Conservation (phyloP, 441 rosid species). For the Melianthus villosus region DNA sequence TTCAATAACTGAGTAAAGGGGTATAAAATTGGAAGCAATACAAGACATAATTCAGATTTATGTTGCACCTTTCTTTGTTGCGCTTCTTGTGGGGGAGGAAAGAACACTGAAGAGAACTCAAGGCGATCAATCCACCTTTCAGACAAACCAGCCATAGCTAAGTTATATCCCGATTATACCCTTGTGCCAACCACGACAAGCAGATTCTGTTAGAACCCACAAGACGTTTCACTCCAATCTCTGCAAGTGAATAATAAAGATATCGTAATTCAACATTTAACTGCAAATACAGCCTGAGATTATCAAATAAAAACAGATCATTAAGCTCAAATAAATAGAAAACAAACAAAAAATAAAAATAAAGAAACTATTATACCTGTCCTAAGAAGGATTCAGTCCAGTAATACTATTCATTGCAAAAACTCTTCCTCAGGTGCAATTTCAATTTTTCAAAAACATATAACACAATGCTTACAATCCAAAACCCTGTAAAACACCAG, state of each 20-base stretch:
- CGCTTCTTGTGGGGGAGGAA: constrained; percentile 75
- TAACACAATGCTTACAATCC: background rate
- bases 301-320: constrained; percentile 2
- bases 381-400: constrained; percentile 1
- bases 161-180: constrained; percentile 5
- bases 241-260: constrained; percentile 47
- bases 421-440: constrained; percentile 4
- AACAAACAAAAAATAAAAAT: background rate
- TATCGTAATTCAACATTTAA: constrained; percentile 39
- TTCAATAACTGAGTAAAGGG: background rate
- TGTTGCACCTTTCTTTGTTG: constrained; percentile 58
- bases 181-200: constrained; percentile 6
- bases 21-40: background rate
- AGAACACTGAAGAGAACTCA: constrained; percentile 68
- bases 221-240: constrained; percentile 8
- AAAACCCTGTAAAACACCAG: background rate
- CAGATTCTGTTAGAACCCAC: background rate
- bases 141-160: constrained; percentile 46
- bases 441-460: constrained; percentile 8
- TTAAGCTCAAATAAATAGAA: constrained; percentile 1
- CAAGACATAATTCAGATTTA: background rate
- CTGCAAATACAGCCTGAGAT: constrained; percentile 4
- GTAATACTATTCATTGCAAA: background rate
- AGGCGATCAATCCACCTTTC: constrained; percentile 96
- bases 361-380: constrained; percentile 11